These are phyloP conservation scores for Trichoderma aggressivum DNA, from an alignment of 2,329 filamentous ascomycete genomes.

Conservation along the genomic window DNA sequence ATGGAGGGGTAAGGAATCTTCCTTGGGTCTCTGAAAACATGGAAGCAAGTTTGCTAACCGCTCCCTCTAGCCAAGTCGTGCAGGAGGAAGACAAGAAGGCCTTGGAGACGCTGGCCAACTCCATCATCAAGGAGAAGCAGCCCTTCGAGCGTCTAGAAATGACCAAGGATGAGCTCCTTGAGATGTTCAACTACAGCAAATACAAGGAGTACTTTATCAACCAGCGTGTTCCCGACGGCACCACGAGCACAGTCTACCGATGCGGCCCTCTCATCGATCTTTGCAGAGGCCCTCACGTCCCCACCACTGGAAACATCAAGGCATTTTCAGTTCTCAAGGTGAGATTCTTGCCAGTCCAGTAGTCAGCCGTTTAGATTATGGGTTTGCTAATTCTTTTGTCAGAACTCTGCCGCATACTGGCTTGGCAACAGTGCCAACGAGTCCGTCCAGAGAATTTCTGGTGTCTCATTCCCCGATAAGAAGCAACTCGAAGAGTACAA, in stretches of 20 bases:
- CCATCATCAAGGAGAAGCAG: constrained; percentile 95
- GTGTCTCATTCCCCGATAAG: constrained; percentile 94
- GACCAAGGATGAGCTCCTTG: constrained; percentile 84
- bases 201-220: constrained; percentile 98
- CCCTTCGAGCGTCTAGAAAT: constrained; percentile 86
- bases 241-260: constrained; percentile 89
- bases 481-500: constrained; percentile 90
- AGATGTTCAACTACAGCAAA: constrained; percentile 96
- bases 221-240: constrained; percentile 68
- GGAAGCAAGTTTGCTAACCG: not conserved
- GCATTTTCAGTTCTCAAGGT: constrained; percentile 87
- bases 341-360: constrained; percentile 8
- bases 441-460: constrained; percentile 93
- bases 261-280: constrained; percentile 93
- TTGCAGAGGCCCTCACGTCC: constrained; percentile 91
- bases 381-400: constrained; percentile 36
- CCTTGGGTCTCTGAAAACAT: not conserved
- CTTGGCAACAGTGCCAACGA: constrained; percentile 91
- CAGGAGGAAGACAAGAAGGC: constrained; percentile 83
- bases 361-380: not conserved
- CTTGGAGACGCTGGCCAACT: constrained; percentile 73
- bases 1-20: constrained; percentile 36
- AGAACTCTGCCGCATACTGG: constrained; percentile 77
- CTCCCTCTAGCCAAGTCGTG: constrained; percentile 59
- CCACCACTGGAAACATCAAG: constrained; percentile 88